Evolutionary conservation across 371 early-diverging fungal genomes (phyloP).

Genomic region (Mucor irregularis): DNA sequence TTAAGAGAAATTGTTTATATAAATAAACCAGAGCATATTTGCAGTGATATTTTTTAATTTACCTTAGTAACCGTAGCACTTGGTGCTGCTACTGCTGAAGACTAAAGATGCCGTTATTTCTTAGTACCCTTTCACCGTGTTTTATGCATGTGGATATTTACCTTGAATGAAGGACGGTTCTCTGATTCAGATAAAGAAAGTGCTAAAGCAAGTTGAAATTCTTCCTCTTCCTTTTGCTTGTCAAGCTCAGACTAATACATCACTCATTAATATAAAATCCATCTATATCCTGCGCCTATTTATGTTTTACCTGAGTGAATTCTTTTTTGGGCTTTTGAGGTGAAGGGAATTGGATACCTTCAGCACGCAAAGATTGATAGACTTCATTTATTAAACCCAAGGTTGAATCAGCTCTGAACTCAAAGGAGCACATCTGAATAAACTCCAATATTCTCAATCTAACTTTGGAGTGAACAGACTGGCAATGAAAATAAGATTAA

Average conservation of each 20-base stretch:
- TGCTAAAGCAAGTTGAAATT: constrained; percentile 88
- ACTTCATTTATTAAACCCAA: constrained; percentile 89
- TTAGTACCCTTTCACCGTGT: too few relatives aligned
- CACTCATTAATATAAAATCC: not conserved
- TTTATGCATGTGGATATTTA: constrained; percentile 23
- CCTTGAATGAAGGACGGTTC: constrained; percentile 48
- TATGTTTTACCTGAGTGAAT: constrained; percentile 51
- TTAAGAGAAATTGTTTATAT: not conserved
- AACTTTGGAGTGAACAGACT: constrained; percentile 77
- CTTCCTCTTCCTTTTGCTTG: constrained; percentile 88
- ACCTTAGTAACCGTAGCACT: constrained; percentile 13
- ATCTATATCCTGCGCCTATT: not conserved
- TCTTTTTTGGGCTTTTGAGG: constrained; percentile 83
- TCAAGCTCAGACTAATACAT: constrained; percentile 58
- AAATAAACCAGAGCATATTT: not conserved
- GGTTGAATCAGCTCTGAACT: constrained; percentile 77
- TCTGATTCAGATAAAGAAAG: constrained; percentile 81
- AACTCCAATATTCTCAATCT: constrained; percentile 78
- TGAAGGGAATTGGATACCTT: constrained; percentile 75
- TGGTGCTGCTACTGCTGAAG: constrained; percentile 25
- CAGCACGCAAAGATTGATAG: constrained; percentile 63
- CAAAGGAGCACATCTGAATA: constrained; percentile 90
- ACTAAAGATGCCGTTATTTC: constrained; percentile 16
- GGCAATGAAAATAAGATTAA: too few relatives aligned
- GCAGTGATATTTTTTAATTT: not conserved